Base-by-base conservation (phyloP, 2,329 filamentous ascomycete genomes). In the Aspergillus novofumigatus region DNA sequence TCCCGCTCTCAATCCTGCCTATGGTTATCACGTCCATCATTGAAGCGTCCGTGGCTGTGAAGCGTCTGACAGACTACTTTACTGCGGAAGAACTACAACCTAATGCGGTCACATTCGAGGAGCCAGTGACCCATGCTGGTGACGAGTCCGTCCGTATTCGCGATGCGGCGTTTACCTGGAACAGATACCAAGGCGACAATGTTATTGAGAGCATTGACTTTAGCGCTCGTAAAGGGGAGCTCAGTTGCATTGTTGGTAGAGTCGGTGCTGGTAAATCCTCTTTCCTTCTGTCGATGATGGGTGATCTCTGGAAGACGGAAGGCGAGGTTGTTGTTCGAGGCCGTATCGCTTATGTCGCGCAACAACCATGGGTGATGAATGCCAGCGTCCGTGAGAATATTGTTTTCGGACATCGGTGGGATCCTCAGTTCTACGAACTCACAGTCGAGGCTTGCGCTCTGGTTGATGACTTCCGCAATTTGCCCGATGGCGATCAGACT, bases 1-100 rank as follows among this genome's bases (percentile, higher is more conserved):
- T 99, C 77, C 95, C 94, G 1, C 84, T 99, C 54, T 89, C 94
- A 2, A 88, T 99, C 41, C 80, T 99, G 29, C 94, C 94, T 7
- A 97, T 99, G 92, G 92, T 99, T 41, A 97, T 99, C 65, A 96
- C 92, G 0, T 88, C 93, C 6, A 91, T 99, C 61, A 92, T 99
- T 32, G 94, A 99, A 74, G 92, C 94, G 10, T 90, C 86, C n/a
- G 94, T 99, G 55, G 94, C 94, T 25, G 91, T 95, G 23, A 85
- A 85, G 28, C 90, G 94, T 68, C 80, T 99, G 63, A 94, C 92
- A 0, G 83, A 86, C 41, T 99, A 91, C 74, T 85, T 99, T 58
- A 84, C 80, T 0, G 90, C 94, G 0, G 93, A 97, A 67, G 94
- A 99, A 73, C 80, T 99, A 32, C 94, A 99, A 72, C 75, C 83